These are phyloP conservation scores for Stentor roeselii DNA, from an alignment of 73 alveolate species.

Conservation along the genomic window DNA sequence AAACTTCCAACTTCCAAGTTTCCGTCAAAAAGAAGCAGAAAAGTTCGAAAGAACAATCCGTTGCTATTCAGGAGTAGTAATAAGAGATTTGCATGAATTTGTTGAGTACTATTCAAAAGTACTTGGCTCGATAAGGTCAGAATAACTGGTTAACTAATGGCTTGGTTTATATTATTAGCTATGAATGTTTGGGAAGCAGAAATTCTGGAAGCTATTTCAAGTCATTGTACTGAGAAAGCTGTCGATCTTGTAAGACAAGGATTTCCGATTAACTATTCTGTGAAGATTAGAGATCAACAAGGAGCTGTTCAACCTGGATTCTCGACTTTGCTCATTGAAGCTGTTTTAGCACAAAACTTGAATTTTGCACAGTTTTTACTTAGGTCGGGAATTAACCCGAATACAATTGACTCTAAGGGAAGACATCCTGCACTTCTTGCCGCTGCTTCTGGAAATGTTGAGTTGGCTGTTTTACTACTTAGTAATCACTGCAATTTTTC, in stretches of 20 bases:
- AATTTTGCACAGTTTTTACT: not conserved
- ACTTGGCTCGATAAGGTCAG: not conserved
- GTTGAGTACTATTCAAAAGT: not conserved
- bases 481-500: not conserved
- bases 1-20: not conserved
- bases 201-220: not conserved
- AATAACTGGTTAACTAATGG: not conserved
- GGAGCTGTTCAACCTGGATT: not conserved
- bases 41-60: not conserved
- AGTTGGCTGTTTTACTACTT: not conserved
- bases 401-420: conserved; percentile 16
- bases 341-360: not conserved
- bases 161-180: not conserved
- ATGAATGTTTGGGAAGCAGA: not conserved
- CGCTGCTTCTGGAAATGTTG: not conserved
- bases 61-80: not conserved
- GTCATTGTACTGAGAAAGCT: not conserved
- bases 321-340: not conserved
- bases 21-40: not conserved
- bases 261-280: not conserved
- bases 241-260: not conserved
- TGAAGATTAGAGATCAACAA: not conserved
- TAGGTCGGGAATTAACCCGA: not conserved
- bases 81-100: not conserved
- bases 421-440: not conserved